Base-by-base conservation (phyloP, 2,329 filamentous ascomycete genomes). In the Exophiala dermatitidis region DNA sequence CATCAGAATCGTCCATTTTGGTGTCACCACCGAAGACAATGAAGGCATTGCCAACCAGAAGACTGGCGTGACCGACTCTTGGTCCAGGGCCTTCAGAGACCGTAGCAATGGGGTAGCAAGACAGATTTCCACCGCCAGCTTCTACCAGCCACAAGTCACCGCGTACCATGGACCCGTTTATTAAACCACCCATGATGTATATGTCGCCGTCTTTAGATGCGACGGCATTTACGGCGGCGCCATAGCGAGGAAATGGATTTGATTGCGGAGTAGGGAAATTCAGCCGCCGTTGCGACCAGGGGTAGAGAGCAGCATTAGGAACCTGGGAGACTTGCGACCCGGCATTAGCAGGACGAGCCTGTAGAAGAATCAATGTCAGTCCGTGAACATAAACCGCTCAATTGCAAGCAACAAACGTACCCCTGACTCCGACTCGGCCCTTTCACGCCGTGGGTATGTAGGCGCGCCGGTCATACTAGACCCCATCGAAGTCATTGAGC, bases 11-110 rank as follows among this genome's bases (percentile, higher is more conserved):
- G 51, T 96, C 90, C 67, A 95, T 86, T 71, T 98, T 98, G 48
- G 93, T 98, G 69, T 98, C 94, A 67, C 93, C 93, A 46, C 93
- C 94, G 67, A 97, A 98, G 8, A 98, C 93, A 63, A 98, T 98
- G 69, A 97, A 98, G 0, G 93, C 93, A 71, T 98, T 98, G 53
- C 94, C 94, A 50, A 98, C 93, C 10, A 98, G 78, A 65, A 98
- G 76, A 75, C 90, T 94, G 19, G 91, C 80, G 72, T 98, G 93
- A 2, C 93, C 93, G 48, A 98, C 93, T 73, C 93, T 82, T 1
- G 94, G 93, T 3, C 93, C 90, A 1, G 93, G 94, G 0, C 93
- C 93, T 70, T 98, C 93, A 19, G 90, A 87, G 0, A 90, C 93
- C 0, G 93, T 96, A 7, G 86, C 82, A 52, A 98, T 82, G 28